Evolutionary conservation across 495 filamentous ascomycete species (phyloP).

Genomic region (Tetracladium marchalianum): DNA sequence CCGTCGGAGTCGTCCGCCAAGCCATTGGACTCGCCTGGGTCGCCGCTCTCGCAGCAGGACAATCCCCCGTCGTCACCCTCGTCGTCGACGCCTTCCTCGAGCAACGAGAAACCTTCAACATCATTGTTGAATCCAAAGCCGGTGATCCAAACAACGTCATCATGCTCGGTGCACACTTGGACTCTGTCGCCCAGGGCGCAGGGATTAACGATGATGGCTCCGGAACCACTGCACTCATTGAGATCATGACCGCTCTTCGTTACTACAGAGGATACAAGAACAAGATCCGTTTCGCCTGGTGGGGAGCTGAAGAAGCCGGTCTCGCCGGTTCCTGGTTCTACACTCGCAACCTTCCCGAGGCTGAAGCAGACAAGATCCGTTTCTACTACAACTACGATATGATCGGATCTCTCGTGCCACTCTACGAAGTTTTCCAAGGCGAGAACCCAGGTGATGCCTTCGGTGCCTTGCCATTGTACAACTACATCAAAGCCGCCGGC

Average conservation of each 20-base stretch:
- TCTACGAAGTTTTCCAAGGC: slow-evolving; percentile 29
- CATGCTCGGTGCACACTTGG: slow-evolving; percentile 33
- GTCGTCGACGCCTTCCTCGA: slow-evolving; percentile 29
- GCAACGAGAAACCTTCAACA: slow-evolving; percentile 26
- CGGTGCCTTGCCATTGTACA: slow-evolving; percentile 5
- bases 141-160: slow-evolving; percentile 30
- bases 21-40: slow-evolving; percentile 24
- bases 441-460: slow-evolving; percentile 19
- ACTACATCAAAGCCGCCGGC: slow-evolving; percentile 21
- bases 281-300: slow-evolving; percentile 36
- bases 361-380: slow-evolving; percentile 27
- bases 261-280: slow-evolving; percentile 25
- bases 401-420: slow-evolving; percentile 22
- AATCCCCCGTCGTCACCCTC: slow-evolving; percentile 23
- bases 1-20: slow-evolving; percentile 28
- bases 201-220: slow-evolving; percentile 30
- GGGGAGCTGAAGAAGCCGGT: slow-evolving; percentile 34
- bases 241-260: slow-evolving; percentile 22
- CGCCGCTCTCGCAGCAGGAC: slow-evolving; percentile 20
- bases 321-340: slow-evolving; percentile 32
- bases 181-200: slow-evolving; percentile 33
- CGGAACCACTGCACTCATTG: slow-evolving; percentile 30
- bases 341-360: slow-evolving; percentile 20
- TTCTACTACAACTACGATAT: slow-evolving; percentile 40
- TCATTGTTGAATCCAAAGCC: slow-evolving; percentile 30